Conservation (phyloP, 225 moss, liverwort and hornwort genomes). For the Antitrichia curtipendula region DNA sequence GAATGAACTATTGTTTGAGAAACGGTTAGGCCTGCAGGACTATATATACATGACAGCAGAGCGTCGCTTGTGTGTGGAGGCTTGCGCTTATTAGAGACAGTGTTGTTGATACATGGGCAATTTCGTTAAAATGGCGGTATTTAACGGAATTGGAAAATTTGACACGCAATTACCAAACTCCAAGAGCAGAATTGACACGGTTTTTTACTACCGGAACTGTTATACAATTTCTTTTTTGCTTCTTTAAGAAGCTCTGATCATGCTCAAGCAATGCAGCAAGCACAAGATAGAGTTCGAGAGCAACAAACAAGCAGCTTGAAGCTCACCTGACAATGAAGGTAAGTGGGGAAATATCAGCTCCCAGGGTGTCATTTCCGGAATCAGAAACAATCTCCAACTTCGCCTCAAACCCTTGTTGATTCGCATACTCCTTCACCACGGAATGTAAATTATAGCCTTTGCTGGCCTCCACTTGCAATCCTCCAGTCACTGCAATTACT, state of each 20-base stretch:
- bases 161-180: background rate
- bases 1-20: no score
- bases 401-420: slow-evolving; percentile 37
- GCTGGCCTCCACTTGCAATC: background rate
- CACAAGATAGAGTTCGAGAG: background rate
- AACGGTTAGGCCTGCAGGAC: background rate
- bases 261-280: background rate
- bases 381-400: background rate
- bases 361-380: slow-evolving; percentile 3
- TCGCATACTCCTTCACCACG: slow-evolving; percentile 11
- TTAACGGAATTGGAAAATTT: no score
- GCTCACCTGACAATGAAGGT: slow-evolving; percentile 26
- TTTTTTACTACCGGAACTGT: background rate
- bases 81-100: background rate
- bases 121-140: no score
- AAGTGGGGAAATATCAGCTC: slow-evolving; percentile 22
- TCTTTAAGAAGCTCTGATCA: no score
- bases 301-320: background rate
- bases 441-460: background rate
- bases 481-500: background rate
- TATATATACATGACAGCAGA: no score
- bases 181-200: background rate
- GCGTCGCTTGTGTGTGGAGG: background rate
- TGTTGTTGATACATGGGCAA: background rate
- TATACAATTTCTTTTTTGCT: background rate